Evolutionary conservation across 129 eudicot species (phyloP).

Genomic region (Tagetes patula): DNA sequence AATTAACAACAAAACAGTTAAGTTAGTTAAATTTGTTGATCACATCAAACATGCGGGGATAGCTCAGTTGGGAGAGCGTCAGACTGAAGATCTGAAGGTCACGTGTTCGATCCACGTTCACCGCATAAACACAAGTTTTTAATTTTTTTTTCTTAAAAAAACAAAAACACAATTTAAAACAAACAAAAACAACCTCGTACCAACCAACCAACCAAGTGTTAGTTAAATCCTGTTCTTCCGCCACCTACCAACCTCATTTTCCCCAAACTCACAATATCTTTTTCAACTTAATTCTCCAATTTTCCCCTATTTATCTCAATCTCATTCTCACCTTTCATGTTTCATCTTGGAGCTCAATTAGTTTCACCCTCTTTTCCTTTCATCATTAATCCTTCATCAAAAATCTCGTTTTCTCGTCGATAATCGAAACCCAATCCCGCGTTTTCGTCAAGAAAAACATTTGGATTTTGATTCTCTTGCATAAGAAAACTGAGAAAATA

Average conservation of each 20-base stretch:
- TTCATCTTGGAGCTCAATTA: constrained; percentile 17
- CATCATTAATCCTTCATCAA: constrained; percentile 19
- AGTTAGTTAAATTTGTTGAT: no score
- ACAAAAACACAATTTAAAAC: background rate
- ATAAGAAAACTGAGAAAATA: background rate
- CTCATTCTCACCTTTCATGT: background rate
- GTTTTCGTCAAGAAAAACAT: background rate
- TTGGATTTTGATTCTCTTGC: background rate
- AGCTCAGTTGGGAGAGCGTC: constrained; percentile 99
- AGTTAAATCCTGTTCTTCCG: constrained; percentile 33
- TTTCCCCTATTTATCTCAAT: constrained; percentile 13
- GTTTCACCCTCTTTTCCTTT: constrained; percentile 26
- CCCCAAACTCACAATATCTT: background rate
- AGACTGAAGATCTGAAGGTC: constrained; percentile 97
- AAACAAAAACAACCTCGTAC: constrained; percentile 5
- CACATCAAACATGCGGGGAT: constrained; percentile 51
- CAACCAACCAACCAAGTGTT: constrained; percentile 62
- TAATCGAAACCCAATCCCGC: constrained; percentile 23
- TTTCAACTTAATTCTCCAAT: background rate
- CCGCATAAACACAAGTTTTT: constrained; percentile 37
- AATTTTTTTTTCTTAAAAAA: no score
- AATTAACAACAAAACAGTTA: no score
- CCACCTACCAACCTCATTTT: background rate
- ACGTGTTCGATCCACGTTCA: constrained; percentile 96
- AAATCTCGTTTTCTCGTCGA: constrained; percentile 21